Evolutionary conservation across 1,139 yeast genomes (phyloP), one percentile per base, ranked within the genome.

Genomic region (Blastobotrys arbuscula): DNA sequence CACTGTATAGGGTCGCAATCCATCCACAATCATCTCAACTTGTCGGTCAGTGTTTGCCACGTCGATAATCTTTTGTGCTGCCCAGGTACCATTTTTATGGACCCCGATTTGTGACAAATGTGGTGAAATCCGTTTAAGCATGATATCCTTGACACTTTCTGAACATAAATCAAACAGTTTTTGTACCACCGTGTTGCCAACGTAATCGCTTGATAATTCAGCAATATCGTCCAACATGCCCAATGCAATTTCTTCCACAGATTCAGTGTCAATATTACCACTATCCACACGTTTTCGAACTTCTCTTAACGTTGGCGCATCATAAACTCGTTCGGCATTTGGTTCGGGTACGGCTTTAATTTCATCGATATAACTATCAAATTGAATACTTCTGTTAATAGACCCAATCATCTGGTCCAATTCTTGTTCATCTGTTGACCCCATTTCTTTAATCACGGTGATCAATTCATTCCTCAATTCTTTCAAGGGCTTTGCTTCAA

Each of bases 61-160:
- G 56, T 82, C 85, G 59, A 94, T 89, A 64, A 92, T 84, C 67
- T 92, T 94, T 66, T 94, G 98, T 28, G 96, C 95, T 2, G 97
- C 97, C 98, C 98, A 92, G 3, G 99, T 92, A 54, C 99, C 99
- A 66, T 94, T 92, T 63, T 92, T 92, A 70, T 92, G 99, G 50
- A 88, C 84, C 59, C 97, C 94, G 72, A 92, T 83, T 60, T 89
- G 95, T 1, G 97, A 86, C 55, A 94, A 73, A 61, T 76, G 86
- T 19, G 94, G 95, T 3, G 85, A 74, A 46, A 94, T 79, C 57
- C 78, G 80, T 60, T 84, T 80, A 46, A 92, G 77, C 89, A 94
- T 84, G 67, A 84, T 77, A 58, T 85, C 83, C 62, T 87, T 86
- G 50, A 89, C 74, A 7, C 82, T 74, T 30, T 84, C 81, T 2